These are phyloP conservation scores for Saksenaea oblongispora DNA, from an alignment of 371 early-diverging fungal genomes.

Conservation along the genomic window DNA sequence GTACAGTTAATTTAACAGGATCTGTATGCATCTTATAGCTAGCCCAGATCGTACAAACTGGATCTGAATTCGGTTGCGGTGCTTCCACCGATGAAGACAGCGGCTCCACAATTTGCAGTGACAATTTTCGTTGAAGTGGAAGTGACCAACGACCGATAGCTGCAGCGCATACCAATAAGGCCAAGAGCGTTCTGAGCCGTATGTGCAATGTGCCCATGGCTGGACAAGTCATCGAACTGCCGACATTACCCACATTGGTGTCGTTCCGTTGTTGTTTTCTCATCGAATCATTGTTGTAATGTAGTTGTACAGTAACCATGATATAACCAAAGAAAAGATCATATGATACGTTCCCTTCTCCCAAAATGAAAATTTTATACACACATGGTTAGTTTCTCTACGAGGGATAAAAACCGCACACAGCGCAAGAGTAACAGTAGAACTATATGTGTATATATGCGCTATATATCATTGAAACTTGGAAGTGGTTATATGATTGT, in stretches of 20 bases:
- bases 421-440: background rate
- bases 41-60: background rate
- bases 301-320: background rate
- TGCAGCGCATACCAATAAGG: background rate
- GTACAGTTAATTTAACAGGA: conserved; percentile 5
- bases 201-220: background rate
- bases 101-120: background rate
- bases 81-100: background rate
- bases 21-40: background rate
- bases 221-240: background rate
- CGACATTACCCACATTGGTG: background rate
- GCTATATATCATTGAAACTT: background rate
- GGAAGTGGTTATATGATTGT: too few species aligned
- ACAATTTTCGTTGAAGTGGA: background rate
- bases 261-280: background rate
- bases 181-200: background rate
- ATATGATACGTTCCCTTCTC: background rate
- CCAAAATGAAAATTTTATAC: background rate
- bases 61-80: background rate
- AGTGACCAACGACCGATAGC: background rate
- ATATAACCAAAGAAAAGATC: background rate
- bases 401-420: background rate
- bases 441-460: background rate
- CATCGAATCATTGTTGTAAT: background rate
- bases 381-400: background rate